Conservation (phyloP, 192 early-diverging fungal species). For the Gryganskiella cystojenkinii region DNA sequence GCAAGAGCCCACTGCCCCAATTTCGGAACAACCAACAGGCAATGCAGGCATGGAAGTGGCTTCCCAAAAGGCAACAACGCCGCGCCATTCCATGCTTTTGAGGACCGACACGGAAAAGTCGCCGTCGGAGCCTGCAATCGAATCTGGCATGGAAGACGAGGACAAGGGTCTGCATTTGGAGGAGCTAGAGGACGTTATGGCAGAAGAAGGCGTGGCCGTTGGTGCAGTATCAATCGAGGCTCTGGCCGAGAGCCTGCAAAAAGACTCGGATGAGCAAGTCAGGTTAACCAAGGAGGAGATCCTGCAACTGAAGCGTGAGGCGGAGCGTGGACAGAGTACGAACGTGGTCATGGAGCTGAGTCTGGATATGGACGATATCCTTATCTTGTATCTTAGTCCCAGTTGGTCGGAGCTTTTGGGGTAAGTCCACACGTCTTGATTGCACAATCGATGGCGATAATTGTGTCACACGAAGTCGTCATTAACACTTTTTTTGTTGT, state of each 20-base stretch:
- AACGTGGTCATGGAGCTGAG: slow-evolving; percentile 85
- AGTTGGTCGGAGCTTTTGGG: slow-evolving; percentile 74
- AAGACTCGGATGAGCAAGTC: slow-evolving; percentile 18
- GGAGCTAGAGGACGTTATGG: neutral
- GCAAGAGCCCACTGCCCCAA: neutral
- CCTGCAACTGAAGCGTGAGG: slow-evolving; percentile 67
- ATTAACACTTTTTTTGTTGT: slow-evolving; percentile 6
- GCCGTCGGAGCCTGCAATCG: neutral
- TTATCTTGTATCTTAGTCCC: slow-evolving; percentile 74
- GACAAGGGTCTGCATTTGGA: neutral
- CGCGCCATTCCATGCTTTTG: neutral
- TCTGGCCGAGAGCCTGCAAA: slow-evolving; percentile 28
- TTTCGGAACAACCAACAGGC: neutral
- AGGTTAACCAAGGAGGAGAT: slow-evolving; percentile 50
- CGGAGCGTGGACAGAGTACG: slow-evolving; percentile 72
- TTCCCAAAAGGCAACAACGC: neutral
- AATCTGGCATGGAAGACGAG: neutral
- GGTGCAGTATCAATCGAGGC: slow-evolving; percentile 24
- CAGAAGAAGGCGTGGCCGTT: slow-evolving; percentile 10
- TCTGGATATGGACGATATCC: slow-evolving; percentile 60
- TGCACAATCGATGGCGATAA: neutral
- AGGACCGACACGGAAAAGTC: neutral
- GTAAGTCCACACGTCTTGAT: slow-evolving; percentile 55
- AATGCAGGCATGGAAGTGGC: neutral
- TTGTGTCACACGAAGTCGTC: neutral